Conservation (phyloP, 1,284 basidiomycete genomes). For the Naganishia cerealis region DNA sequence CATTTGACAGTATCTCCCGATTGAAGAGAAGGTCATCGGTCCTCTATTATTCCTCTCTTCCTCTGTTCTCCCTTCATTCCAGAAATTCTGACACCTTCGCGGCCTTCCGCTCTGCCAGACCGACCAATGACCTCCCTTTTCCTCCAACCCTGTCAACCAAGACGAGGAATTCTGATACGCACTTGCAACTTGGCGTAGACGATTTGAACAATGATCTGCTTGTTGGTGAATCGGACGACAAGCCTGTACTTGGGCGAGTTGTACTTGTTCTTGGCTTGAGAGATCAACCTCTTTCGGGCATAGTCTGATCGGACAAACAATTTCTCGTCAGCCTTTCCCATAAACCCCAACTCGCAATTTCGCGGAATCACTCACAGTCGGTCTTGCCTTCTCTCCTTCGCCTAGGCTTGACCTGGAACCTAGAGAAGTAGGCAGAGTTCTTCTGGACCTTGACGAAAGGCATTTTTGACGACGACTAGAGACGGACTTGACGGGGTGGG, state of each 20-base stretch:
- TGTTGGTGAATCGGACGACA: conserved; percentile 97
- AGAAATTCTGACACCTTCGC: not conserved
- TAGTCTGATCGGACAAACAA: conserved; percentile 66
- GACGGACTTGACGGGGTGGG: conserved; percentile 11
- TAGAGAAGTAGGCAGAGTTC: conserved; percentile 84
- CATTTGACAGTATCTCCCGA: not conserved
- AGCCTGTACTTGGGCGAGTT: conserved; percentile 98
- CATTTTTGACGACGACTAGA: conserved; percentile 46
- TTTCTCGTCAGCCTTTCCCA: not conserved
- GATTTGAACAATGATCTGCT: conserved; percentile 86
- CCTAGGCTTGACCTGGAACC: conserved; percentile 79
- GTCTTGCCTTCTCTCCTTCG: conserved; percentile 96
- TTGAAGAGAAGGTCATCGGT: not conserved
- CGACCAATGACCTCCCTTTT: conserved; percentile 4
- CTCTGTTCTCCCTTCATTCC: not conserved
- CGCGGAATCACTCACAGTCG: conserved; percentile 68
- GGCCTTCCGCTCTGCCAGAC: not conserved
- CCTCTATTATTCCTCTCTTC: not conserved
- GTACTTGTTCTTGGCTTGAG: conserved; percentile 99
- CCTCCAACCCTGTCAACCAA: not conserved
- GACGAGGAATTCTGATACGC: conserved; percentile 17
- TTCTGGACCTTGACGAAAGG: conserved; percentile 61
- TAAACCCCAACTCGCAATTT: not conserved
- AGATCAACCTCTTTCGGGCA: conserved; percentile 90
- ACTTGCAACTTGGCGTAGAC: conserved; percentile 90